Evolutionary conservation across 2,329 filamentous ascomycete genomes (phyloP), one percentile per base, ranked within the genome.

Genomic region (Ophiostoma himal-ulmi): DNA sequence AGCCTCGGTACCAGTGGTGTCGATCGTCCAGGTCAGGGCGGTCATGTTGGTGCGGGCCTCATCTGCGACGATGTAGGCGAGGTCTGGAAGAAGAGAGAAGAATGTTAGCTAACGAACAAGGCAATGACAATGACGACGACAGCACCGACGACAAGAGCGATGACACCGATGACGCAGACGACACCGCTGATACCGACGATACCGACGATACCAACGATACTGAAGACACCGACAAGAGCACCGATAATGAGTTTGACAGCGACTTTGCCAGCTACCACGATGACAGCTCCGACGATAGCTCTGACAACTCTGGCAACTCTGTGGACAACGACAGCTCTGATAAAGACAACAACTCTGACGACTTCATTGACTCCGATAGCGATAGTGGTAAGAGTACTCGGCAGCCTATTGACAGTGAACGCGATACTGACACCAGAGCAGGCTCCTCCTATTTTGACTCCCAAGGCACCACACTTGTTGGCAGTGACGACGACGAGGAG

Each of bases 1-100:
- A 17, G 70, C 36, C 1, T 26, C 30, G 5, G 22, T 22, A 8
- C 70, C 70, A 14, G 65, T 44, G 26, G 68, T 60, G 68, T 71
- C 70, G 34, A 71, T 70, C 14, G 65, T 70, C 68, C 70, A 70
- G 44, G 67, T 70, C 39, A 70, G 20, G 41, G 66, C 57, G 54
- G 69, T 70, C 54, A 68, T 22, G 67, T 70, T 65, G 54, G 39
- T 39, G 30, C 60, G 30, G 22, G 57, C 57, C 1, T 26, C 22
- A 22, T 62, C 52, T 20, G 69, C 34, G 5, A 48, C 69, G n/a
- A 70, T 11, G 52, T 70, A 70, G 10, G 69, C 69, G 26, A 70
- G 66, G 54, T 52, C 69, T 70, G 26, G n/a, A 0, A 2, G n/a
- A 8, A 26, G 52, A 30, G 30, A 30, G 3, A 30, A n/a, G 20